These are phyloP conservation scores for Ensete glaucum DNA, from an alignment of 176 grass and related monocot species.

Conservation along the genomic window DNA sequence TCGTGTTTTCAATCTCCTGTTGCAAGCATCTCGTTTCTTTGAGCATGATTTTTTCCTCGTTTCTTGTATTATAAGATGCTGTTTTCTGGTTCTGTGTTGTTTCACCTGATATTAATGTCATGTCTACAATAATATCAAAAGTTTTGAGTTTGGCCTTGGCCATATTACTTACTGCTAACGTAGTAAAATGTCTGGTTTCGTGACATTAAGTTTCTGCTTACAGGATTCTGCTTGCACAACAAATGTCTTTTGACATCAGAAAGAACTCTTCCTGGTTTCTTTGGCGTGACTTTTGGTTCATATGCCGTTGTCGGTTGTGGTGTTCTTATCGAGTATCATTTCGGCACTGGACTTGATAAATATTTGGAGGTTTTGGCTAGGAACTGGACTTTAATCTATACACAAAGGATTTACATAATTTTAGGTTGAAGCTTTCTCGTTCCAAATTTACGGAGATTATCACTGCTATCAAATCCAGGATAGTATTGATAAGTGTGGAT, in stretches of 20 bases:
- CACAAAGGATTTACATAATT: not conserved
- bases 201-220: conserved; percentile 11
- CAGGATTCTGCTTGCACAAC: conserved; percentile 31
- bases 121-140: not conserved
- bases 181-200: not conserved
- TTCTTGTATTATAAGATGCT: too few relatives aligned
- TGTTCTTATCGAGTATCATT: conserved; percentile 22
- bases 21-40: too few relatives aligned
- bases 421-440: conserved; percentile 6
- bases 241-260: conserved; percentile 44
- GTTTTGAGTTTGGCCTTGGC: not conserved
- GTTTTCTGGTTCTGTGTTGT: too few relatives aligned
- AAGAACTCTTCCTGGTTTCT: conserved; percentile 26
- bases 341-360: conserved; percentile 32
- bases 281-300: conserved; percentile 24
- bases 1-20: not conserved
- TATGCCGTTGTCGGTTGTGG: conserved; percentile 25
- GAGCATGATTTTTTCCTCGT: too few relatives aligned
- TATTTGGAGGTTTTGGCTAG: conserved; percentile 8
- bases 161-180: not conserved
- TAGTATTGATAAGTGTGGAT: conserved; percentile 1
- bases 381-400: conserved; percentile 14
- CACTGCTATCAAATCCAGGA: not conserved
- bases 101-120: too few relatives aligned
- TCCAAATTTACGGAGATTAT: not conserved